A percentile compares a stretch with the other conserved stretches of the same genome.
Conservation (phyloP, 176 grass and related monocot genomes). For the Triticum urartu region DNA sequence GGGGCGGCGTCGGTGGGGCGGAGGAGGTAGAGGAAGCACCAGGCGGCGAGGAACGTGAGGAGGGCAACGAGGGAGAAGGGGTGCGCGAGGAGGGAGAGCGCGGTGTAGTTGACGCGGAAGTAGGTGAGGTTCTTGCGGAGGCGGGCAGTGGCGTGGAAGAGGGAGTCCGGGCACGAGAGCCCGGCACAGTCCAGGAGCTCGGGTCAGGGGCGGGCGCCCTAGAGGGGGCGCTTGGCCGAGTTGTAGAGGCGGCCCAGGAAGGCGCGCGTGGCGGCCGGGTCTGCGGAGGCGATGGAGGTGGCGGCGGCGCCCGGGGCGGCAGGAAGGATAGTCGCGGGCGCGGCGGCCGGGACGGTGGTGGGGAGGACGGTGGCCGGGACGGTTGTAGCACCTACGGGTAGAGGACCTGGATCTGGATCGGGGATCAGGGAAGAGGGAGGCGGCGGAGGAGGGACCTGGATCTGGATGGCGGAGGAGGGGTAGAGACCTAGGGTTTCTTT, state of each 20-base stretch:
- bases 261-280: slow-evolving; percentile 4
- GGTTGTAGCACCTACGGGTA: too few relatives aligned
- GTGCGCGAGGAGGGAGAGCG: background rate
- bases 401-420: too few relatives aligned
- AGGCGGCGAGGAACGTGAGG: too few relatives aligned
- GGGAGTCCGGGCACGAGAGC: slow-evolving; percentile 10
- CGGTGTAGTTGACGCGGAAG: slow-evolving; percentile 95
- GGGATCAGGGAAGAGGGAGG: too few relatives aligned
- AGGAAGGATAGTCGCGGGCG: background rate
- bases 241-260: background rate
- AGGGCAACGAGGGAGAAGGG: too few relatives aligned
- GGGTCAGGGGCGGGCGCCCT: slow-evolving; percentile 7
- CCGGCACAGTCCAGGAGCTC: slow-evolving; percentile 8
- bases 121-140: slow-evolving; percentile 57
- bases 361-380: too few relatives aligned
- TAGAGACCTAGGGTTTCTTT: too few relatives aligned
- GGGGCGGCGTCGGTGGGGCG: too few relatives aligned
- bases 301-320: background rate
- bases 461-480: too few relatives aligned
- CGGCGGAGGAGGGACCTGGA: too few relatives aligned
- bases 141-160: background rate
- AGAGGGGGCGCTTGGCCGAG: slow-evolving; percentile 1
- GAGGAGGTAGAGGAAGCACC: too few relatives aligned
- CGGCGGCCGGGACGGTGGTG: background rate
- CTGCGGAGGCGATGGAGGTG: background rate